These are phyloP conservation scores for Candida sphagnicola DNA, from an alignment of 805 yeast species.

Conservation along the genomic window DNA sequence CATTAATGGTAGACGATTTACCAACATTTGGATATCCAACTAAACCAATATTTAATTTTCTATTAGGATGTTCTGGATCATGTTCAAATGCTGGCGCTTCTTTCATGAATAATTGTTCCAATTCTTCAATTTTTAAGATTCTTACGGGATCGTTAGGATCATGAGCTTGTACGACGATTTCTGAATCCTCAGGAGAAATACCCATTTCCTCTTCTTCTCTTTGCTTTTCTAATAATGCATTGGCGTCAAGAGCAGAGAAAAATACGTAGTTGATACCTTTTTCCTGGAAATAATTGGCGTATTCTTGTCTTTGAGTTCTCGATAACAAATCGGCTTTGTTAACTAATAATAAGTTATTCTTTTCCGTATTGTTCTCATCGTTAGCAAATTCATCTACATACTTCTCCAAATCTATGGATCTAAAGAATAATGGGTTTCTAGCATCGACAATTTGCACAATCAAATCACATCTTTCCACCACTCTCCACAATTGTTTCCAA, in stretches of 20 bases:
- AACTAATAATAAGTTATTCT: slow-evolving; percentile 77
- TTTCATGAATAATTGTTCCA: slow-evolving; percentile 72
- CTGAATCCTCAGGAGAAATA: slow-evolving; percentile 10
- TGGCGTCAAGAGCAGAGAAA: slow-evolving; percentile 87
- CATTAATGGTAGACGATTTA: slow-evolving; percentile 96
- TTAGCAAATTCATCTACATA: slow-evolving; percentile 73
- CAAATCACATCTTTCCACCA: slow-evolving; percentile 89
- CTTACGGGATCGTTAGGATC: slow-evolving; percentile 41
- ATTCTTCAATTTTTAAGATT: slow-evolving; percentile 77
- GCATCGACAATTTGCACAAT: slow-evolving; percentile 98
- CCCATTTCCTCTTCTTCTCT: slow-evolving; percentile 37
- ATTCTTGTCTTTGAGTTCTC: slow-evolving; percentile 66
- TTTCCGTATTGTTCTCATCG: slow-evolving; percentile 44
- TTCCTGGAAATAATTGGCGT: slow-evolving; percentile 81
- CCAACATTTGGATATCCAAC: slow-evolving; percentile 97
- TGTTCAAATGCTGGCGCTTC: slow-evolving; percentile 71
- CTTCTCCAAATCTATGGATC: slow-evolving; percentile 81
- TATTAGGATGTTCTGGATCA: slow-evolving; percentile 53
- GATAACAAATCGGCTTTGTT: slow-evolving; percentile 91
- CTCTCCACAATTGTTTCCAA: slow-evolving; percentile 98
- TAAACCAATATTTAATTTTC: slow-evolving; percentile 80
- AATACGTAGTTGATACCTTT: slow-evolving; percentile 79
- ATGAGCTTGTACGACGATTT: slow-evolving; percentile 12
- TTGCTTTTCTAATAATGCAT: slow-evolving; percentile 66
- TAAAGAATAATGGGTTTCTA: slow-evolving; percentile 83